These are phyloP conservation scores for Globisporangium nodosum DNA, from an alignment of 352 stramenopile genomes.

Conservation along the genomic window DNA sequence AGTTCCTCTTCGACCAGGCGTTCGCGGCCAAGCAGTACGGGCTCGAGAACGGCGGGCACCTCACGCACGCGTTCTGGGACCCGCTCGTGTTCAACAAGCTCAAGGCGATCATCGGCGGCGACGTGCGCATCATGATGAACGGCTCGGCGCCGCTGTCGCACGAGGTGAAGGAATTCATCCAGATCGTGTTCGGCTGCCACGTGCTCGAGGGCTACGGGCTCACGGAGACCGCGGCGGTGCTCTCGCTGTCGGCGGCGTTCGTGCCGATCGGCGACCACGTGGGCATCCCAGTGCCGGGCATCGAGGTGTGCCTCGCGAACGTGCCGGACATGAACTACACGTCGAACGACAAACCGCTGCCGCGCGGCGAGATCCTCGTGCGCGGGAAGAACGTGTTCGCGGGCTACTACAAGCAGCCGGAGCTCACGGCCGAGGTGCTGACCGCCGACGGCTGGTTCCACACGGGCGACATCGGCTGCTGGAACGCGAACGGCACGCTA, in stretches of 20 bases:
- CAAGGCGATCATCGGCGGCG: slow-evolving; percentile 88
- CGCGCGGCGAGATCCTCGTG: slow-evolving; percentile 62
- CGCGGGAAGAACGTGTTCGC: slow-evolving; percentile 77
- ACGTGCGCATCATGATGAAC: slow-evolving; percentile 86
- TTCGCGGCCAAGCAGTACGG: slow-evolving; percentile 48
- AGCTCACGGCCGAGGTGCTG: slow-evolving; percentile 89
- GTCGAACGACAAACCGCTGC: slow-evolving; percentile 62
- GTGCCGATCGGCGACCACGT: slow-evolving; percentile 60
- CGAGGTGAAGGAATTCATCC: slow-evolving; percentile 94
- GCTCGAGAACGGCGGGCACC: slow-evolving; percentile 44
- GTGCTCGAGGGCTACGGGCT: slow-evolving; percentile 95
- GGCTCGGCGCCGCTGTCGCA: slow-evolving; percentile 90
- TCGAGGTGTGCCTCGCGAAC: slow-evolving; percentile 94
- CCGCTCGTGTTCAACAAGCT: slow-evolving; percentile 95
- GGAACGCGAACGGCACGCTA: slow-evolving; percentile 92
- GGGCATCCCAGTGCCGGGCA: too few relatives aligned
- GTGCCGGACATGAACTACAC: slow-evolving; percentile 97
- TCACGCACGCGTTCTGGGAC: slow-evolving; percentile 89
- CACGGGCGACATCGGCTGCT: slow-evolving; percentile 94
- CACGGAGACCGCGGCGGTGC: slow-evolving; percentile 89
- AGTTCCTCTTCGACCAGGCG: slow-evolving; percentile 62
- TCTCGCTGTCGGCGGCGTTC: slow-evolving; percentile 54
- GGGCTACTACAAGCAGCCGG: slow-evolving; percentile 95
- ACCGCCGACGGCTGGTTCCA: slow-evolving; percentile 96
- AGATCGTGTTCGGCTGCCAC: slow-evolving; percentile 90